Evolutionary conservation across 108 stramenopile genomes (phyloP).

Genomic region (Cyclotella choctawhatcheeana): DNA sequence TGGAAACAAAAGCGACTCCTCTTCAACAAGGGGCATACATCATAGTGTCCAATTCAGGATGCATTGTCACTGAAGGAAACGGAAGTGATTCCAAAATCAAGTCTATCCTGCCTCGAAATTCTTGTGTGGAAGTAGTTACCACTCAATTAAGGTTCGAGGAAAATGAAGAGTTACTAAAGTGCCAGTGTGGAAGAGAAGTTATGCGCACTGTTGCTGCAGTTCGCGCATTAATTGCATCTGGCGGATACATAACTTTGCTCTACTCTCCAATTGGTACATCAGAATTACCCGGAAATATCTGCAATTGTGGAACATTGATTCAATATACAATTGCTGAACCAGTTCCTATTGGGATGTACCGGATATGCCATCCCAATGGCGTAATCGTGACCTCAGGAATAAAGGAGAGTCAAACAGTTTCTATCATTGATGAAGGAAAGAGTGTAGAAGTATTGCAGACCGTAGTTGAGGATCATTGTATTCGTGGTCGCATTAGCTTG

Average conservation of each 20-base stretch:
- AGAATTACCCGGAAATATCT: constrained; percentile 6
- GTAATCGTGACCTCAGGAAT: constrained; percentile 17
- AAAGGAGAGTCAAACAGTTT: background rate
- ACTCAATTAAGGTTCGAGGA: constrained; percentile 45
- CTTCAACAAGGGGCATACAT: constrained; percentile 40
- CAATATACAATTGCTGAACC: constrained; percentile 23
- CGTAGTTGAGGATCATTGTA: constrained; percentile 14
- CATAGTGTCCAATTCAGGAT: constrained; percentile 9
- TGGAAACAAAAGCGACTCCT: constrained; percentile 1
- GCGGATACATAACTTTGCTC: constrained; percentile 21
- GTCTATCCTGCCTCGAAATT: constrained; percentile 17
- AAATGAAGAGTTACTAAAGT: background rate
- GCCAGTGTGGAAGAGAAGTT: constrained; percentile 23
- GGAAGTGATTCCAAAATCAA: constrained; percentile 24
- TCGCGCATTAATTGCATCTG: constrained; percentile 33
- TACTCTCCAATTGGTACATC: constrained; percentile 11
- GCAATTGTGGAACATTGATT: constrained; percentile 14
- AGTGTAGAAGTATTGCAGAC: constrained; percentile 6
- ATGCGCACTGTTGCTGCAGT: constrained; percentile 23
- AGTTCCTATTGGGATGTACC: constrained; percentile 18
- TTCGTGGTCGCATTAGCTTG: constrained; percentile 11
- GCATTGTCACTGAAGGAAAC: constrained; percentile 20
- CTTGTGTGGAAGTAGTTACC: constrained; percentile 42
- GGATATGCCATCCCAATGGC: constrained; percentile 13
- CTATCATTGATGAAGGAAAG: constrained; percentile 2